These are phyloP conservation scores for Claviceps capensis DNA, from an alignment of 2,329 filamentous ascomycete genomes.

Conservation along the genomic window DNA sequence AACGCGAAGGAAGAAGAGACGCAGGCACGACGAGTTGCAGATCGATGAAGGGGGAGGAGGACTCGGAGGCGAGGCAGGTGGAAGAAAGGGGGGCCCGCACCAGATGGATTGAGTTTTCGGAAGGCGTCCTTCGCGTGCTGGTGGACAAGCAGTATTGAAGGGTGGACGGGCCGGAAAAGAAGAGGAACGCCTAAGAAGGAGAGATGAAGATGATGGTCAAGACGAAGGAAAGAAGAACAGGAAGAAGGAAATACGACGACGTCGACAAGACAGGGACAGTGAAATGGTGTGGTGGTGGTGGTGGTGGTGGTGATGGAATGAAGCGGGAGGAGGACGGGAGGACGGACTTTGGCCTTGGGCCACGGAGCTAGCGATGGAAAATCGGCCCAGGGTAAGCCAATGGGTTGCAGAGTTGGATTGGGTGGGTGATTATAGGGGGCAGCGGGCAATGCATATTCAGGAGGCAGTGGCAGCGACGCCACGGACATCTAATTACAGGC, in stretches of 20 bases:
- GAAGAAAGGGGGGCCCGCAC: conserved; percentile 20
- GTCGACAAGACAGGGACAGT: conserved; percentile 6
- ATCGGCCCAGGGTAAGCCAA: background rate
- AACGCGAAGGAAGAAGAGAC: conserved; percentile 10
- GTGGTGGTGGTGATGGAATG: conserved; percentile 7
- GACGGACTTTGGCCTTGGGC: conserved; percentile 5
- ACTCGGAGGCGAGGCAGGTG: conserved; percentile 13
- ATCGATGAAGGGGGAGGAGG: conserved; percentile 3
- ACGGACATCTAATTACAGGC: background rate
- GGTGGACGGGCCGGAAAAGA: conserved; percentile 12
- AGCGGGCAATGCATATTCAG: too few species aligned
- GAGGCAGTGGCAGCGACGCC: background rate
- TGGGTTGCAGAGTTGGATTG: background rate
- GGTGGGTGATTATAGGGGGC: too few species aligned
- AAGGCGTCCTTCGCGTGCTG: conserved; percentile 10
- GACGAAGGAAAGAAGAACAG: conserved; percentile 15
- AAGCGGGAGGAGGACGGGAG: conserved; percentile 6
- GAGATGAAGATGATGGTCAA: conserved; percentile 14
- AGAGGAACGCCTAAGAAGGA: conserved; percentile 11
- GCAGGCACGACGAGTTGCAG: conserved; percentile 6
- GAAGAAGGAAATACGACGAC: conserved; percentile 8
- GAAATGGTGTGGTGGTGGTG: conserved; percentile 5
- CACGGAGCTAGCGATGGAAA: background rate
- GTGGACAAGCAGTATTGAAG: conserved; percentile 12
- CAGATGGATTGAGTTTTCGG: conserved; percentile 6